phyloP scores from a whole-genome alignment of 2,329 filamentous ascomycete species.

The Fusarium citri region DNA sequence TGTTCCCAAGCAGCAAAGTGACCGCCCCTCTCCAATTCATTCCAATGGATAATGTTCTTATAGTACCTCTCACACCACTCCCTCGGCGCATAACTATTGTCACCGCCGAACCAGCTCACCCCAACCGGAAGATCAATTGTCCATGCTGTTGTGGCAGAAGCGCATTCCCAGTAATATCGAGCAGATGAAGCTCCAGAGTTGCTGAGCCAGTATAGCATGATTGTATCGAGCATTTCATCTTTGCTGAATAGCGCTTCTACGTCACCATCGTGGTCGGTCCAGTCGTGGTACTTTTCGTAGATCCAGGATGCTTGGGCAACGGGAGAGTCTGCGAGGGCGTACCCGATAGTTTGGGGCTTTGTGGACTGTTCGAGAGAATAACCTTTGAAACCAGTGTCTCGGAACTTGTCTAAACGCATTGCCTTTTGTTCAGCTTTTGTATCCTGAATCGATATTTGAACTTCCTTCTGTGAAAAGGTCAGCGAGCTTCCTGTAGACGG shows the following conservation, averaged over 20 bases:
- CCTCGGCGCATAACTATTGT: constrained; percentile 16
- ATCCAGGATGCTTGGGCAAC: constrained; percentile 21
- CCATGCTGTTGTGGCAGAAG: neutral
- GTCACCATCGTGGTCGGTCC: constrained; percentile 15
- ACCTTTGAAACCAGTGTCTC: neutral
- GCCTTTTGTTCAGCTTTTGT: neutral
- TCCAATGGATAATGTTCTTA: neutral
- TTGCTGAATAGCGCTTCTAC: constrained; percentile 10
- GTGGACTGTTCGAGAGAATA: constrained; percentile 19
- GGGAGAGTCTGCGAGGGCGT: constrained; percentile 18
- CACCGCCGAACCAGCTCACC: constrained; percentile 17
- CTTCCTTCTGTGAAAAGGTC: neutral
- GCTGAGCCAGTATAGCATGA: constrained; percentile 23
- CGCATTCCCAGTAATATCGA: constrained; percentile 18
- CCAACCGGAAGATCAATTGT: constrained; percentile 7
- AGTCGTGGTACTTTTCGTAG: constrained; percentile 20
- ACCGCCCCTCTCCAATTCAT: neutral
- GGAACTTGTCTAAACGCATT: neutral
- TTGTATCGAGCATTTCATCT: constrained; percentile 22
- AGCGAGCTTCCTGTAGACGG: neutral
- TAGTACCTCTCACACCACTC: constrained; percentile 13
- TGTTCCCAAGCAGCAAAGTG: constrained; percentile 12
- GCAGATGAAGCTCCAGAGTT: constrained; percentile 18
- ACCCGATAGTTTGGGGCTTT: constrained; percentile 13
- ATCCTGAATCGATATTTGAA: neutral